Evolutionary conservation across 179 eudicot genomes (phyloP), one percentile per base, ranked within the genome.

Genomic region (Nepenthes alata): DNA sequence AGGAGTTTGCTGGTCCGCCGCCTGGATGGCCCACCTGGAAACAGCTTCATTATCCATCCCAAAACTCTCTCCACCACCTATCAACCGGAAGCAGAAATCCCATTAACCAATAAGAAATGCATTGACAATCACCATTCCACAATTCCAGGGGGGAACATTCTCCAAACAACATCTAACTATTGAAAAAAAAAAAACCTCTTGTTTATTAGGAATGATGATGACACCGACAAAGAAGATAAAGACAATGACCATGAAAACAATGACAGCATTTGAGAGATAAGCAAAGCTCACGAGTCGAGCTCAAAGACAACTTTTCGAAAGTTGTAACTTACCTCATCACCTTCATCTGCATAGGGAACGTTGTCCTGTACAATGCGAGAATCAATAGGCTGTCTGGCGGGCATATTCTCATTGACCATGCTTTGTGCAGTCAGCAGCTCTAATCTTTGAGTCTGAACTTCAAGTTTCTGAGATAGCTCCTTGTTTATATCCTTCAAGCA

Each of bases 11-110:
- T 82, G 63, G 83, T 72, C 70, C 84, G 77, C 64, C 88, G 77
- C 67, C 75, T 77, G 48, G 94, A 74, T 45, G 97, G 94, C 57
- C 95, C 96, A 45, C 96, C 94, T 10, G 95, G 97, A 66, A 88
- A 88, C 34, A 88, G 89, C 80, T 88, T 91, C 97, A 91, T 91
- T 73, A 91, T 80, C 97, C 97, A 91, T 53, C 96, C 96, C 56
- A 91, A 61, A 37, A 91, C 97, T 73, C 93, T 73, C 65, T 87
- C 97, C 52, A 87, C 97, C 67, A 90, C 97, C 97, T 90, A 58
- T 47, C 37, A 53, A 44, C 5, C 13, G 39, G 25, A 55, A 63
- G 50, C 45, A 39, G 25, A 55, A 35, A 54, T 6, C 57, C 15
- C 37, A 25, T 11, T 25, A 25, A 25, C 25, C 25, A 25, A 25